Evolutionary conservation across 108 stramenopile species (phyloP), one percentile per base, ranked within the genome.

Genomic region (Seminavis robusta): DNA sequence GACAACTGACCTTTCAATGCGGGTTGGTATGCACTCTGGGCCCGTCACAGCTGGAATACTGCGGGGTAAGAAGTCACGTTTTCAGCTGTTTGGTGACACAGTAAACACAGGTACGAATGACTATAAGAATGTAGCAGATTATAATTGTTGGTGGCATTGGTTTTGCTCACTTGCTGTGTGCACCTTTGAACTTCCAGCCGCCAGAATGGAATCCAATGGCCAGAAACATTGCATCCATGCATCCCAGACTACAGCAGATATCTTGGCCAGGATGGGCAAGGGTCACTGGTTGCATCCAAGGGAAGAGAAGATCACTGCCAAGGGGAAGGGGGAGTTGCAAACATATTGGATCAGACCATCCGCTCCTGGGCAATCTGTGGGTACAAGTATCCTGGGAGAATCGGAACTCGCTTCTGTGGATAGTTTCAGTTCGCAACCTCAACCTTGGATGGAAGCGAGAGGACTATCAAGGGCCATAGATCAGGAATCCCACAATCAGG

Each of bases 251-350:
- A 77, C 76, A 10, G 71, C 70, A 34, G 54, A 71, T 9, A 37
- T 74, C 29, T 27, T 81, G 1, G 24, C 25, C 27, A 16, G 17
- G 7, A 63, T 40, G 6, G 73, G 73, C 4, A 63, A 63, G 33
- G 61, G 16, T 15, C 33, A 69, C 26, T 72, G 69, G 72, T 31
- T 76, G 11, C 33, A 24, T 2, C 45, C 57, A 8, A 43, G 80
- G 15, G 65, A 73, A 19, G 28, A 47, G 4, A 26, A 46, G 6
- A 64, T 81, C 7, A 23, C 33, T 7, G 75, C 72, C 3, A 81
- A 81, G 30, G 80, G 80, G 10, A 81, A 81, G 59, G 80, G 80
- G n/a, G 42, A 50, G 38, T 25, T 81, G 1, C 56, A 77, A 48
- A 81, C 80, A 9, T 81, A 62, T 54, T 81, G 80, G 80, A 23